phyloP scores from a whole-genome alignment of 1,284 basidiomycete genomes.

The Agroathelia rolfsii region DNA sequence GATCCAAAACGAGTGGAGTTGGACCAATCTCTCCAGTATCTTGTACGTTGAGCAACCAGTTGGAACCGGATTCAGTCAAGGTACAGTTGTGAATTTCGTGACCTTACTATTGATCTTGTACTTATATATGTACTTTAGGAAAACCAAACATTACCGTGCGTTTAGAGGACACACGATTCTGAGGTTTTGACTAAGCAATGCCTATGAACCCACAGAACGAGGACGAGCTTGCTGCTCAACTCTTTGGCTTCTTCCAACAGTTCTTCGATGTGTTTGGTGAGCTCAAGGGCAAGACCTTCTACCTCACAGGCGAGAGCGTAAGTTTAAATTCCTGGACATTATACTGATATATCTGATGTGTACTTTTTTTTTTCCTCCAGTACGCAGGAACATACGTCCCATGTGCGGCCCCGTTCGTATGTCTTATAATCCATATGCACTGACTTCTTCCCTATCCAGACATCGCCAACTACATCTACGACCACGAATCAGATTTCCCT shows the following conservation, averaged over 20 bases:
- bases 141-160: conserved; percentile 51
- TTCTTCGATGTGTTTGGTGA: conserved; percentile 7
- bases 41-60: conserved; percentile 81
- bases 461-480: conserved; percentile 65
- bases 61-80: conserved; percentile 74
- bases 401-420: too few relatives aligned
- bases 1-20: conserved; percentile 61
- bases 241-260: conserved; percentile 23
- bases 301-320: conserved; percentile 39
- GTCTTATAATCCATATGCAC: too few relatives aligned
- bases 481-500: conserved; percentile 40
- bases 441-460: conserved; percentile 28
- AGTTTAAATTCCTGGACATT: conserved; percentile 7
- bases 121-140: too few relatives aligned
- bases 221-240: conserved; percentile 43
- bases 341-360: conserved; percentile 6
- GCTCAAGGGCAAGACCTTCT: conserved; percentile 51
- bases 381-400: conserved; percentile 59
- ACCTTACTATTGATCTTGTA: too few relatives aligned
- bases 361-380: conserved; percentile 23
- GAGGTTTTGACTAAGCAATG: neutral
- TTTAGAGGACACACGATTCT: too few relatives aligned
- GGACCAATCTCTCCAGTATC: conserved; percentile 76
- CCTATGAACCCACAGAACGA: conserved; percentile 36
- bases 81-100: too few relatives aligned